Base-by-base conservation (phyloP, 192 early-diverging fungal genomes). In the Obelidium mucronatum region DNA sequence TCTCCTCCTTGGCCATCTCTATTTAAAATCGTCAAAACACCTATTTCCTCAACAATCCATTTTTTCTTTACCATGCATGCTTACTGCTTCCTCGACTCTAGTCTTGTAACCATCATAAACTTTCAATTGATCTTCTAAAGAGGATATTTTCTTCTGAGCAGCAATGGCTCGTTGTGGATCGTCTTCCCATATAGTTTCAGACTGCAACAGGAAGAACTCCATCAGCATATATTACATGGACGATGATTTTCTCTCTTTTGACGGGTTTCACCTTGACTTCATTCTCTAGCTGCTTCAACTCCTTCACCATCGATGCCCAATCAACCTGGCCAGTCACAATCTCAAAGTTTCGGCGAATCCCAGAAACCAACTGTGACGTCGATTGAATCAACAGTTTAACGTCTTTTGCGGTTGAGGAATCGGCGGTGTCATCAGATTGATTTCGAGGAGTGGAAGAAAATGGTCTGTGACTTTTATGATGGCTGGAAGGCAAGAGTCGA, bases 1-100 rank as follows among this genome's bases (percentile, higher is more conserved):
- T 33, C 58, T 83, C 85, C n/a, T 83, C 82, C 52, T 73, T 70
- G 5, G 85, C 85, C 54, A 83, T 73, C 1, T 62, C 80, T 82
- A 15, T 6, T 52, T 28, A 19, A 2, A 70, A 30, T 73, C 1
- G 11, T n/a, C n/a, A 44, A 73, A 42, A 60, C 2, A 13, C 30
- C 51, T 22, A 69, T 69, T n/a, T 30, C 48, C 54, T n/a, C 15
- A 39, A 28, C 37, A 28, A 26, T 30, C 13, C 13, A 52, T 52
- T 52, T 15, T 15, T 52, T 67, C 19, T 42, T 48, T 51, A 82
- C 78, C 79, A 34, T 82, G 40, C 67, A 83, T 40, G 4, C 53
- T 67, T 19, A 33, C 31, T n/a, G 74, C n/a, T 51, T 83, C 82
- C 19, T 67, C 42, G 31, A 64, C 42, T 39, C 69, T 68, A 13